Base-by-base conservation (phyloP, 257 asterid species). In the Petrea volubilis region DNA sequence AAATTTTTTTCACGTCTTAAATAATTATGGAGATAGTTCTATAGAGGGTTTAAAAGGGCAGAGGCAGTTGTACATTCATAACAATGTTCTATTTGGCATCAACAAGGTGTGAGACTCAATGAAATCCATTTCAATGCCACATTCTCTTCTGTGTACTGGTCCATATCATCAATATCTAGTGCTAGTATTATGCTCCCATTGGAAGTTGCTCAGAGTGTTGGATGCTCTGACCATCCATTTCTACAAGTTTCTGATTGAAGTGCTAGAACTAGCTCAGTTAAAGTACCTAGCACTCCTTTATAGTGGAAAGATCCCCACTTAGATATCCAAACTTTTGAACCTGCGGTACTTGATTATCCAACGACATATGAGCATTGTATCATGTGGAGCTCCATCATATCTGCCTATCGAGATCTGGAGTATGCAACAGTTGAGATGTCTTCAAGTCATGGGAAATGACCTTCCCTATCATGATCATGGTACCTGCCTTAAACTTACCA, bases 1-100 rank as follows among this genome's bases (percentile, higher is more conserved):
- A 20, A 52, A 68, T 50, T 49, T 68, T 14, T 51, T 57, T 10
- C 64, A 68, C 38, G 68, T 60, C 41, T 0, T 75, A 27, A 21
- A n/a, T 14, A 68, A 12, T 18, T 27, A 12, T 10, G 18, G 21
- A 7, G 72, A 75, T 38, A 14, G 64, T 10, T 2, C 18, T 1
- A 24, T 21, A n/a, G 43, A 52, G 21, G 60, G 5, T 11, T 73
- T 63, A 23, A 4, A n/a, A 51, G 41, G 27, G 50, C 74, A 75
- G 27, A 59, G 24, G 0, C 51, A 52, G 7, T 55, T 67, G 59
- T 33, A 60, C 52, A 43, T 73, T 29, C 76, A 63, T 58, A 60
- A 46, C n/a, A 68, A 78, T 23, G 41, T 44, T n/a, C 25, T 73
- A 12, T 46, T 67, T 6, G 68, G 58, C 24, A 15, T 76, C 28